Base-by-base conservation (phyloP, 306 rosid species). In the Cicer bijugum region DNA sequence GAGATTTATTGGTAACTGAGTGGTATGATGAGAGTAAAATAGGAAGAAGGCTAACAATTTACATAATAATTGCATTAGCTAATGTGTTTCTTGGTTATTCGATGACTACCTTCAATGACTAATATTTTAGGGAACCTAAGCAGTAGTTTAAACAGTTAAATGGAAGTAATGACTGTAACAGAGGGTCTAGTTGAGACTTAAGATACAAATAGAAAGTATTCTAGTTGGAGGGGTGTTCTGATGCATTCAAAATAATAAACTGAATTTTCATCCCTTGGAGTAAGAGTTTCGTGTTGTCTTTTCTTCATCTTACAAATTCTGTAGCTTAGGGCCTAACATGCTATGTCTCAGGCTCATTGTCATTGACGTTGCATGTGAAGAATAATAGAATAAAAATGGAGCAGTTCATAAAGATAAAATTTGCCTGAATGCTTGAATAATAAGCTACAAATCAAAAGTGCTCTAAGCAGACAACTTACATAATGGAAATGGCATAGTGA, bases 361-460 rank as follows among this genome's bases (percentile, higher is more conserved):
- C 12, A 19, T 55, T 16, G 45, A 9, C 60, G 6, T 71, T 9
- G 52, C 70, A 73, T 23, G 28, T 40, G 20, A 23, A 60, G 44
- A 42, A 60, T 35, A 47, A 78, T 42, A 15, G 38, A 15, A 58
- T 47, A 15, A 20, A 59, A 43, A 37, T 17, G 63, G 61, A 40
- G 47, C 8, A 43, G 16, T 37, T 69, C 68, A 52, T 42, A 17
- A 46, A 6, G 16, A 20, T 47, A 35, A 48, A 39, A 56, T 61
- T 47, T 73, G 19, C 67, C 63, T 15, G 69, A 57, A 66, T 5
- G 75, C 55, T 14, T 4, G 35, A 45, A 44, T 46, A 43, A 1
- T 20, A 57, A 15, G 51, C 33, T 78, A 73, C 9, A 72, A 37
- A 72, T 33, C 9, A 42, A 23, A 37, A 19, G 28, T n/a, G 67